Evolutionary conservation across 2,329 filamentous ascomycete genomes (phyloP).

Genomic region (Epicoccum sorghinum): DNA sequence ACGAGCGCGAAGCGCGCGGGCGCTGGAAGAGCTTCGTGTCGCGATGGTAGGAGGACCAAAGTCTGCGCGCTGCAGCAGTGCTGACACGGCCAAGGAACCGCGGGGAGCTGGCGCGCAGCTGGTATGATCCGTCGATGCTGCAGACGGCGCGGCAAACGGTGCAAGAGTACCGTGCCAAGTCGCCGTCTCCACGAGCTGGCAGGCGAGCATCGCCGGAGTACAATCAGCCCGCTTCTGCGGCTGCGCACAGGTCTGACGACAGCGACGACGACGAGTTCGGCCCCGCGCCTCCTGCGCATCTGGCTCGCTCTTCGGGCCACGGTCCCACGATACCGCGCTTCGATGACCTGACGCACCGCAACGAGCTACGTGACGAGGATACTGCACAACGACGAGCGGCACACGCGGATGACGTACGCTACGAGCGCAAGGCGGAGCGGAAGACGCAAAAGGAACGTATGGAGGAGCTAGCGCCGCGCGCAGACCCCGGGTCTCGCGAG

Average conservation of each 20-base stretch:
- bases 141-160: constrained; percentile 54
- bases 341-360: constrained; percentile 72
- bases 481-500: constrained; percentile 82
- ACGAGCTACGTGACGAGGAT: constrained; percentile 63
- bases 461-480: constrained; percentile 82
- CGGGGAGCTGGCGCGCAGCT: constrained; percentile 83
- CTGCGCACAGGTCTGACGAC: constrained; percentile 15
- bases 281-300: constrained; percentile 55
- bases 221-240: not conserved
- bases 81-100: constrained; percentile 67
- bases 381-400: constrained; percentile 57
- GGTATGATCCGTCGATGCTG: constrained; percentile 85
- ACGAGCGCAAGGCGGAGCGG: constrained; percentile 69
- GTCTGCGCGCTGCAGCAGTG: not conserved
- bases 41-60: constrained; percentile 70
- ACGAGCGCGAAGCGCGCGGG: constrained; percentile 76
- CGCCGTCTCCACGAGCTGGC: constrained; percentile 16
- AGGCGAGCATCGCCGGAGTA: constrained; percentile 33
- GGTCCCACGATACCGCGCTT: constrained; percentile 71
- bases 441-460: constrained; percentile 71
- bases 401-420: constrained; percentile 60
- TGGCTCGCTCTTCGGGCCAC: constrained; percentile 35
- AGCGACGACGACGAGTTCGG: constrained; percentile 59
- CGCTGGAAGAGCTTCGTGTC: constrained; percentile 92
- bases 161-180: constrained; percentile 22